These are phyloP conservation scores for Tripidium arundinaceum DNA, from an alignment of 202 grass and related monocot genomes.

Conservation along the genomic window DNA sequence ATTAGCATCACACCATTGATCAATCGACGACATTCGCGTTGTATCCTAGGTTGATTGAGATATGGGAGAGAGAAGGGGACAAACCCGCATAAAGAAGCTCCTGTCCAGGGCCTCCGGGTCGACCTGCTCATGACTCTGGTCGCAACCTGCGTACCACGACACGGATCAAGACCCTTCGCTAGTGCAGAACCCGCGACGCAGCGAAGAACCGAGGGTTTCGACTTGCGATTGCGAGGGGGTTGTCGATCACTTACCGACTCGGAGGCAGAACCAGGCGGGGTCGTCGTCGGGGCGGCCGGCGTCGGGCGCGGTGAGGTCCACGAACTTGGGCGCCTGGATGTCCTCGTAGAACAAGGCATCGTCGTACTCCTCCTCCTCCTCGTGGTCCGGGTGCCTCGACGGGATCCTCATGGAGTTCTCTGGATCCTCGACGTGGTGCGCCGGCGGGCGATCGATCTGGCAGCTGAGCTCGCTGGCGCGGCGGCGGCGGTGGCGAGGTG, in stretches of 20 bases:
- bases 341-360: constrained; percentile 79
- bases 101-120: constrained; percentile 65
- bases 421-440: background rate
- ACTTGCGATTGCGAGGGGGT: too few relatives aligned
- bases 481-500: background rate
- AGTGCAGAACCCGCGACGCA: background rate
- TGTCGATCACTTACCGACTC: constrained; percentile 50
- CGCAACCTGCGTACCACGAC: constrained; percentile 47
- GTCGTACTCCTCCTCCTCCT: constrained; percentile 10
- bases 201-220: background rate
- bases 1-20: background rate
- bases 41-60: background rate
- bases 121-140: constrained; percentile 83
- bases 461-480: background rate
- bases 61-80: constrained; percentile 3
- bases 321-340: constrained; percentile 88
- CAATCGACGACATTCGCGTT: background rate
- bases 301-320: constrained; percentile 80
- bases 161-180: background rate
- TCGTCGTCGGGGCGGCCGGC: constrained; percentile 41
- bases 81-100: constrained; percentile 79
- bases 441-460: background rate
- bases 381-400: constrained; percentile 8
- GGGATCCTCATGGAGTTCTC: constrained; percentile 38
- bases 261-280: constrained; percentile 88